Base-by-base conservation (phyloP, 768 basidiomycete genomes). In the Suillus occidentalis region DNA sequence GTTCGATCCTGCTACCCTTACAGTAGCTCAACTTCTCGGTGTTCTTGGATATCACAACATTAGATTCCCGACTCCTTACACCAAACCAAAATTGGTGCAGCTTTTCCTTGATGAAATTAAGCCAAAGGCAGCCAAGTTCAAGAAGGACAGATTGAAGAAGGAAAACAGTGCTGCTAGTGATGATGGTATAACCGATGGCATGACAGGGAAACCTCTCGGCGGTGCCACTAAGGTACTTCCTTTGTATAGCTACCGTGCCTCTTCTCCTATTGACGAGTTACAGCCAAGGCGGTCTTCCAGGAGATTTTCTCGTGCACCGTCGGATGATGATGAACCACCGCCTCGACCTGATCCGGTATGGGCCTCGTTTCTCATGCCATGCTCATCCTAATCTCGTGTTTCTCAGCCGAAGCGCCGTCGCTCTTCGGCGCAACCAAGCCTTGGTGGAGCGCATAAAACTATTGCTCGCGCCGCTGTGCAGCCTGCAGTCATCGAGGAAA, bases 81-180 rank as follows among this genome's bases (percentile, higher is more conserved):
- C 88, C 52, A 95, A 95, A 72, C 79, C 88, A 4, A 92, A 88
- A 72, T 84, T 95, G 22, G 84, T 94, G 14, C 83, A 87, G 65
- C 76, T 88, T n/a, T 95, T 94, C 77, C 86, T 91, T 65, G 85
- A 89, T 59, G 85, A 94, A 79, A 84, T 95, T 67, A 90, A 85
- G 73, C 76, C 85, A 22, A 84, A 85, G 62, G 77, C 82, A 13
- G 71, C 73, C 34, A 87, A 85, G 68, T 77, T 90, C 63, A 87
- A 84, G 74, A 87, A 82, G 65, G 88, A 93, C 67, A 81, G 86
- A 55, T 64, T 88, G 45, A 87, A 86, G 78, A 85, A 82, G 67
- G 84, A 87, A 73, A 88, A 86, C 60, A 92, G 90, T 67, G 75
- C 83, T 60, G 87, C 94, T 6, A 94, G 91, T 70, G 90, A 91